These are phyloP conservation scores for Tremella fuciformis DNA, from an alignment of 768 basidiomycete species.

Conservation along the genomic window DNA sequence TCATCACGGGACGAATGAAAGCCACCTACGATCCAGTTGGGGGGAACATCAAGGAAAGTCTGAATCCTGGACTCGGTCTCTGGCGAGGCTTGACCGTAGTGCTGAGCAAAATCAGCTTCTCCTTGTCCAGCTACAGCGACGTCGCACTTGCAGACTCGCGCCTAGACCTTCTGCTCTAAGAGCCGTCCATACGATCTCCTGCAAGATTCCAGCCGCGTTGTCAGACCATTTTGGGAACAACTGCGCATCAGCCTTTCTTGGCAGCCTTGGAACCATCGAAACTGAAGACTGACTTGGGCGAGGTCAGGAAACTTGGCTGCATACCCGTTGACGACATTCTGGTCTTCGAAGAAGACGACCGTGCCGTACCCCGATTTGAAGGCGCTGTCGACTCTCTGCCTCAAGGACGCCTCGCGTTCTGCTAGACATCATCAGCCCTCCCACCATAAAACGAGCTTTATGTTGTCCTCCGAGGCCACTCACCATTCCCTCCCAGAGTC, in stretches of 20 bases:
- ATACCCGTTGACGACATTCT: constrained; percentile 41
- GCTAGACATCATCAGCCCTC: too few relatives aligned
- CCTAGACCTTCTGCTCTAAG: constrained; percentile 51
- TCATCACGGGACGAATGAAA: too few relatives aligned
- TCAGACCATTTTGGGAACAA: constrained; percentile 44
- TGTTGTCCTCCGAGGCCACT: not conserved
- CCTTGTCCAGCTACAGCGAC: too few relatives aligned
- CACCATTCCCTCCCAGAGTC: constrained; percentile 21
- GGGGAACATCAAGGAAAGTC: too few relatives aligned
- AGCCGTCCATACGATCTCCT: constrained; percentile 50
- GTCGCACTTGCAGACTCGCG: constrained; percentile 36
- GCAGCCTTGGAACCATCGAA: too few relatives aligned
- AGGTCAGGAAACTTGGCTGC: constrained; percentile 35
- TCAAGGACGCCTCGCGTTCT: too few relatives aligned
- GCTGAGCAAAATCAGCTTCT: too few relatives aligned
- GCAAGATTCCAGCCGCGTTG: constrained; percentile 48
- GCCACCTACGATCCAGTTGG: not conserved
- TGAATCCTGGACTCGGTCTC: too few relatives aligned
- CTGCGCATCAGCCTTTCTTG: constrained; percentile 12
- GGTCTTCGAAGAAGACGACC: constrained; percentile 53
- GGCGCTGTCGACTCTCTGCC: too few relatives aligned
- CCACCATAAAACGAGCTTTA: too few relatives aligned
- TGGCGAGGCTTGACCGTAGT: too few relatives aligned
- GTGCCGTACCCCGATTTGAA: constrained; percentile 46
- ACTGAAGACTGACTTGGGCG: constrained; percentile 17